A percentile compares a stretch with the other conserved stretches of the same genome.
Conservation (phyloP, 352 stramenopile genomes). For the Phytophthora idaei region DNA sequence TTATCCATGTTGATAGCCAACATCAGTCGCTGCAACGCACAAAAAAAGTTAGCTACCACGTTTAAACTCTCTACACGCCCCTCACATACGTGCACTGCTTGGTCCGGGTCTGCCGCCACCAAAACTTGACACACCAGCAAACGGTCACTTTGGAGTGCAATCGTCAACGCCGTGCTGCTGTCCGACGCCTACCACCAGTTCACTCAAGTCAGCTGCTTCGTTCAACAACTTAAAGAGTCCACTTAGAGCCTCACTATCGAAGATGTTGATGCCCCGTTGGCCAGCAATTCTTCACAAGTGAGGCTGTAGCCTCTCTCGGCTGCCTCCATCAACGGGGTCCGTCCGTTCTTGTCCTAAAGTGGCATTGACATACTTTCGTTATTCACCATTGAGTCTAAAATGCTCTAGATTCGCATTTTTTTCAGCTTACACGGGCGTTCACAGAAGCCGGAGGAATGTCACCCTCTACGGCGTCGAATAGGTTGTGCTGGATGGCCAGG, state of each 20-base stretch:
- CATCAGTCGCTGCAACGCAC: slow-evolving; percentile 26
- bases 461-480: slow-evolving; percentile 38
- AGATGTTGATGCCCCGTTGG: slow-evolving; percentile 32
- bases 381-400: neutral
- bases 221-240: neutral
- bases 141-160: slow-evolving; percentile 22
- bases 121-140: slow-evolving; percentile 43
- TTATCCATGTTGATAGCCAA: slow-evolving; percentile 30
- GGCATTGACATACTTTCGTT: neutral
- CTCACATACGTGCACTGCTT: slow-evolving; percentile 31
- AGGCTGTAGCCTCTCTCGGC: slow-evolving; percentile 37
- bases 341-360: slow-evolving; percentile 34
- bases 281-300: slow-evolving; percentile 43
- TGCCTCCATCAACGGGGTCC: slow-evolving; percentile 42
- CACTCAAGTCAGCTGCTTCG: neutral
- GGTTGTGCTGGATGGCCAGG: slow-evolving; percentile 27
- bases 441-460: slow-evolving; percentile 27
- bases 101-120: slow-evolving; percentile 31
- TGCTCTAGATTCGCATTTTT: neutral
- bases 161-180: slow-evolving; percentile 29
- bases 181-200: slow-evolving; percentile 17
- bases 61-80: neutral
- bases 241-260: slow-evolving; percentile 14
- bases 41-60: slow-evolving; percentile 4
- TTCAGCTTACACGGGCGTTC: slow-evolving; percentile 21